A percentile compares a stretch with the other conserved stretches of the same genome.
These are phyloP conservation scores for Plantago major DNA, from an alignment of 257 asterid species.

Conservation along the genomic window DNA sequence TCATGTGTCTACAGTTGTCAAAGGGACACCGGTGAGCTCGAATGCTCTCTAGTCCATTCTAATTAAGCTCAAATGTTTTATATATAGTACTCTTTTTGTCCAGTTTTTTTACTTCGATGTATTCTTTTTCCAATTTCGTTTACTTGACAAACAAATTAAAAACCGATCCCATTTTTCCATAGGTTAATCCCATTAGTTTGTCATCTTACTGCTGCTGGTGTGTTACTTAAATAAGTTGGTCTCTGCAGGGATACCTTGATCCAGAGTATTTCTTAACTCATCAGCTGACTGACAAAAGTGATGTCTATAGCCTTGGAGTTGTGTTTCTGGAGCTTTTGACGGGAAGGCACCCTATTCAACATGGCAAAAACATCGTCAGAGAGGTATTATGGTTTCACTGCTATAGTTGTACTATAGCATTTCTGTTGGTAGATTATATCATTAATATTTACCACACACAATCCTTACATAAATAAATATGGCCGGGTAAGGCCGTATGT, in stretches of 20 bases:
- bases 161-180: neutral
- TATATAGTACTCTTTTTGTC: neutral
- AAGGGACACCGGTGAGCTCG: slow-evolving; percentile 88
- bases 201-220: neutral
- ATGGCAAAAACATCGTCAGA: slow-evolving; percentile 94
- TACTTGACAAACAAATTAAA: neutral
- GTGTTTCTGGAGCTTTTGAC: slow-evolving; percentile 88
- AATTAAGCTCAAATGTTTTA: neutral
- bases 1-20: slow-evolving; percentile 90
- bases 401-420: neutral
- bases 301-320: slow-evolving; percentile 94
- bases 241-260: slow-evolving; percentile 88
- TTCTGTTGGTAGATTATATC: neutral
- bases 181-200: neutral
- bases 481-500: no score
- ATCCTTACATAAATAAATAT: neutral
- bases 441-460: neutral
- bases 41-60: neutral
- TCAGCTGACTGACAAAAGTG: slow-evolving; percentile 92
- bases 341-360: slow-evolving; percentile 93
- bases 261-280: slow-evolving; percentile 95
- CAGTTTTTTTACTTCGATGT: neutral
- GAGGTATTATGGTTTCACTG: slow-evolving; percentile 52
- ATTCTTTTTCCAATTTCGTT: neutral
- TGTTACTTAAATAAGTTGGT: neutral